These are phyloP conservation scores for Erysimum cheiranthoides DNA, from an alignment of 345 rosid species.

Conservation along the genomic window DNA sequence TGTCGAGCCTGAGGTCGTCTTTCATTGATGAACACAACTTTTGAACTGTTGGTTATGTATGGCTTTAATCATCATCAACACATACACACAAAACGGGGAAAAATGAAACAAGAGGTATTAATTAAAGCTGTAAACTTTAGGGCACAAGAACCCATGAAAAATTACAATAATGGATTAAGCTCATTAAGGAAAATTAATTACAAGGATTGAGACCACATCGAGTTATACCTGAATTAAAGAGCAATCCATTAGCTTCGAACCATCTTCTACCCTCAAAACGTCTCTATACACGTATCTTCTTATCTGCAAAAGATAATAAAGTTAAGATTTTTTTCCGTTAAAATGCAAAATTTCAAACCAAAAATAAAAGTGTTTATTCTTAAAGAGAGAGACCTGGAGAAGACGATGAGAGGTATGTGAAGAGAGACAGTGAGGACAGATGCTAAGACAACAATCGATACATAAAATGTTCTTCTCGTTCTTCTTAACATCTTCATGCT, in stretches of 20 bases:
- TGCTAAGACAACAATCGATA: slow-evolving; percentile 75
- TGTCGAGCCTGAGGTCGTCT: slow-evolving; percentile 77
- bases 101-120: background rate
- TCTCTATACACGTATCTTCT: slow-evolving; percentile 90
- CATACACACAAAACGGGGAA: slow-evolving; percentile 13
- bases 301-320: slow-evolving; percentile 54
- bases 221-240: slow-evolving; percentile 67
- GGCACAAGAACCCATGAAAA: slow-evolving; percentile 33
- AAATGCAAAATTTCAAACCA: background rate
- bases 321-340: background rate
- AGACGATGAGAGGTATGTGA: slow-evolving; percentile 75
- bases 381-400: slow-evolving; percentile 57
- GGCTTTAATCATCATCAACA: slow-evolving; percentile 54
- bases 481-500: slow-evolving; percentile 69
- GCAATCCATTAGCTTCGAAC: slow-evolving; percentile 75
- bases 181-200: background rate
- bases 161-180: slow-evolving; percentile 3
- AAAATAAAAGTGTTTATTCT: too few species aligned
- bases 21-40: slow-evolving; percentile 84
- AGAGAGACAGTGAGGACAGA: slow-evolving; percentile 84
- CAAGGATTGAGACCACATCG: background rate
- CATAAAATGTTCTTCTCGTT: slow-evolving; percentile 86
- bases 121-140: slow-evolving; percentile 18
- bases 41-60: slow-evolving; percentile 78
- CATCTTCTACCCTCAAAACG: slow-evolving; percentile 73